Percentiles rank a stretch among this genome's conserved stretches.
These are phyloP conservation scores for Annona squamosa DNA, from an alignment of 164 flowering plant species.

Conservation along the genomic window DNA sequence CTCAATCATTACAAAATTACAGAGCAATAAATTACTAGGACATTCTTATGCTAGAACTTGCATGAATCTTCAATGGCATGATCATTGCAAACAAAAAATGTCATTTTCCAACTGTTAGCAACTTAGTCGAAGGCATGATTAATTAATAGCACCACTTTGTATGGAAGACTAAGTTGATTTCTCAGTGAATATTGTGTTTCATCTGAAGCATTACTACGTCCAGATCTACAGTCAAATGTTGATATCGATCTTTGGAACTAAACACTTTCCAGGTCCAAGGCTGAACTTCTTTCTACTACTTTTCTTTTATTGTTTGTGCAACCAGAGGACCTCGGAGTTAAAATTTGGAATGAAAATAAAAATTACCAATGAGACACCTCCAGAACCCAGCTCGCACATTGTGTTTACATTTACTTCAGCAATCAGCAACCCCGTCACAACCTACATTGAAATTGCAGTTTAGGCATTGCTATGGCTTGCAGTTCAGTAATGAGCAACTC, in stretches of 20 bases:
- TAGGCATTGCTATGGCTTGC: neutral
- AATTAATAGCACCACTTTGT: neutral
- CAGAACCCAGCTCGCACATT: conserved; percentile 94
- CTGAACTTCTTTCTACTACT: neutral
- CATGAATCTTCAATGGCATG: neutral
- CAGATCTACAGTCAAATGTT: no score
- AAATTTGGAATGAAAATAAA: neutral
- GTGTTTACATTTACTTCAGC: conserved; percentile 96
- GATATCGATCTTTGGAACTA: neutral
- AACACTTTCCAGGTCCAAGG: neutral
- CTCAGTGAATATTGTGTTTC: neutral
- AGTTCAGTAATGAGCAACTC: neutral
- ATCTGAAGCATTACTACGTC: neutral
- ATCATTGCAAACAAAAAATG: neutral
- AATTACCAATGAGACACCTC: conserved; percentile 88
- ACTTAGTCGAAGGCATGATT: neutral
- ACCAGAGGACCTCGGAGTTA: neutral
- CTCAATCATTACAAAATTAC: neutral
- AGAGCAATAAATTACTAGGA: neutral
- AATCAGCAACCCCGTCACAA: conserved; percentile 78
- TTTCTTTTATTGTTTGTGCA: neutral
- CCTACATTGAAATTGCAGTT: conserved; percentile 37
- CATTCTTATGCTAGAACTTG: neutral
- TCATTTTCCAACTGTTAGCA: neutral
- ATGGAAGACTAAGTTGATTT: neutral